Percentiles rank a stretch among this genome's conserved stretches.
Conservation (phyloP, 108 stramenopile species). For the Skeletonema menzelii region DNA sequence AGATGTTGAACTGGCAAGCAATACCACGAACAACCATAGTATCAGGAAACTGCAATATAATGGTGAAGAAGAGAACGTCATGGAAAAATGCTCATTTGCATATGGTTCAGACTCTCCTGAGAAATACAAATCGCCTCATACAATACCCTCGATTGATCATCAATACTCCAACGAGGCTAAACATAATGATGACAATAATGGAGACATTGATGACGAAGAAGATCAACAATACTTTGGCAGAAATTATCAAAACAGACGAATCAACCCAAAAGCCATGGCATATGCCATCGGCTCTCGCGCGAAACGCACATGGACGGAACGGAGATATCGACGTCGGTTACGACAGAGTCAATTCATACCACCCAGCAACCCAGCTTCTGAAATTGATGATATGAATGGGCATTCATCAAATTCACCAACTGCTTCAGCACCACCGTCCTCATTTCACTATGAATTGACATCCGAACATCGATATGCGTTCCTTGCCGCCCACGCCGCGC, state of each 20-base stretch:
- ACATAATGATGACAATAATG: background rate
- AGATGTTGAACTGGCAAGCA: background rate
- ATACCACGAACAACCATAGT: background rate
- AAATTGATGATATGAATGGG: background rate
- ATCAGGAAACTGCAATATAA: background rate
- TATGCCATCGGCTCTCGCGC: slow-evolving; percentile 11
- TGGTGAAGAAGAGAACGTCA: slow-evolving; percentile 15
- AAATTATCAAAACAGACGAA: background rate
- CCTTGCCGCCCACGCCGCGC: slow-evolving; percentile 24
- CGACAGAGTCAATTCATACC: slow-evolving; percentile 11
- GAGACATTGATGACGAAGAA: background rate
- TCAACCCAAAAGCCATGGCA: slow-evolving; percentile 14
- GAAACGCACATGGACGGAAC: slow-evolving; percentile 28
- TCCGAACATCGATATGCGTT: slow-evolving; percentile 21
- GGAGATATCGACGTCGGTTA: slow-evolving; percentile 26
- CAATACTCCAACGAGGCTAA: background rate
- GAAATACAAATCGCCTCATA: slow-evolving; percentile 1
- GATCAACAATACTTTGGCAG: slow-evolving; percentile 10
- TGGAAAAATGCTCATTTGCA: slow-evolving; percentile 29
- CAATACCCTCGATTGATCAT: background rate
- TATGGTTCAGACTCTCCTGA: slow-evolving; percentile 9
- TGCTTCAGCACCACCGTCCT: background rate
- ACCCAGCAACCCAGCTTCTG: background rate
- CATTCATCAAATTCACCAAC: background rate
- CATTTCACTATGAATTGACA: slow-evolving; percentile 11